phyloP scores from a whole-genome alignment of 169 alveolate species.

The Sarcocystis neurona region DNA sequence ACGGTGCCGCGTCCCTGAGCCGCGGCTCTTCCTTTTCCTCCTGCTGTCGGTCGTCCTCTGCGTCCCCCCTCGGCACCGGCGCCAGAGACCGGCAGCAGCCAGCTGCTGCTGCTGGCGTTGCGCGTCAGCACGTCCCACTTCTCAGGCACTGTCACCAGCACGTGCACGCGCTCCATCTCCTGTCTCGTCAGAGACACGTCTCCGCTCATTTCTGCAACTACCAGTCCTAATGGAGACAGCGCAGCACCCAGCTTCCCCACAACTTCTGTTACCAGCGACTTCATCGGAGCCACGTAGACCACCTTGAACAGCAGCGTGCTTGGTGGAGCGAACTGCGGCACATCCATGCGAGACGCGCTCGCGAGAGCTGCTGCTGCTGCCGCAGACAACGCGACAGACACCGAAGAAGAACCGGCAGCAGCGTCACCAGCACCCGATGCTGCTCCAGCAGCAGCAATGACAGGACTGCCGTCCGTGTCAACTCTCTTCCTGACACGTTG shows the following conservation, averaged over 20 bases:
- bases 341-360: background rate
- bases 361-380: too few species aligned
- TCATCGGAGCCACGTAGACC: constrained; percentile 99
- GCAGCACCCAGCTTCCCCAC: constrained; percentile 30
- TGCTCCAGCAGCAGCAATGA: too few species aligned
- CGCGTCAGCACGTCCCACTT: constrained; percentile 99
- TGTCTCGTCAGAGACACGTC: constrained; percentile 75
- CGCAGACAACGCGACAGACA: background rate
- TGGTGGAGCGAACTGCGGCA: background rate
- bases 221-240: constrained; percentile 24
- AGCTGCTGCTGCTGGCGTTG: constrained; percentile 77
- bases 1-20: too few species aligned
- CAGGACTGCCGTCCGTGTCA: too few species aligned
- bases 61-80: background rate
- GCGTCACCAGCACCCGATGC: background rate
- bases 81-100: too few species aligned
- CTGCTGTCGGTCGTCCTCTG: constrained; percentile 13
- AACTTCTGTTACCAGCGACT: constrained; percentile 85
- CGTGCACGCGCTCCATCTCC: constrained; percentile 94
- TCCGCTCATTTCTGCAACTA: constrained; percentile 47
- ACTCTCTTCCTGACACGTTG: too few species aligned
- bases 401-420: background rate
- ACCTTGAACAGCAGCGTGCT: constrained; percentile 69
- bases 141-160: constrained; percentile 99
- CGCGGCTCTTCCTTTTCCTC: too few species aligned